phyloP scores from a whole-genome alignment of 1,284 basidiomycete genomes.

The Marasmius sp. region DNA sequence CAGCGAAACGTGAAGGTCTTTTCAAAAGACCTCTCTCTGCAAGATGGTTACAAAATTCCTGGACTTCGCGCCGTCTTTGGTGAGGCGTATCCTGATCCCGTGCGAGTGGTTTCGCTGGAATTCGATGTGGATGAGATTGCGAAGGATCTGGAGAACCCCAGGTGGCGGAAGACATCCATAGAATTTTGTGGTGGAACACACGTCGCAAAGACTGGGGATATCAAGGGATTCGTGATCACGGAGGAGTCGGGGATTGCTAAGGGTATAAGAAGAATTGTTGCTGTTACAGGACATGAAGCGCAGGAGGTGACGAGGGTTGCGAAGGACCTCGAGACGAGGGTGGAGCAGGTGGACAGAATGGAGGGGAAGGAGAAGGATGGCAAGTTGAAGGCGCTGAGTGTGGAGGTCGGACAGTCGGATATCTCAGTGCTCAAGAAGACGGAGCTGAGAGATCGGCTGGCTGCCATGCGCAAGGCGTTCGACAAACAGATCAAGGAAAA shows the following conservation, averaged over 20 bases:
- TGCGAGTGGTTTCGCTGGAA: conserved; percentile 91
- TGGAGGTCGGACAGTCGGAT: conserved; percentile 89
- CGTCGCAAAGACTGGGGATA: conserved; percentile 92
- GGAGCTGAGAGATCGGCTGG: conserved; percentile 76
- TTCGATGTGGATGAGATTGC: conserved; percentile 86
- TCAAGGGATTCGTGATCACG: conserved; percentile 92
- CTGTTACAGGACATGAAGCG: conserved; percentile 94
- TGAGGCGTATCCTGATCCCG: conserved; percentile 96
- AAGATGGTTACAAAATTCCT: conserved; percentile 83
- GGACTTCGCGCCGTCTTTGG: conserved; percentile 97
- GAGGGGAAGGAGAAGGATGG: conserved; percentile 84
- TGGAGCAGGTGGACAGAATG: conserved; percentile 66
- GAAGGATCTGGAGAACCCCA: conserved; percentile 82
- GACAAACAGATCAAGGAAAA: conserved; percentile 86
- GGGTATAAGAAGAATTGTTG: conserved; percentile 92
- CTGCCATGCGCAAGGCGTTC: conserved; percentile 76
- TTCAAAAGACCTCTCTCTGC: conserved; percentile 85
- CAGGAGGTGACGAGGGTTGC: conserved; percentile 77
- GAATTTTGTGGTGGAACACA: conserved; percentile 99
- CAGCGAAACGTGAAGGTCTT: conserved; percentile 86
- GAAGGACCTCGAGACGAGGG: conserved; percentile 60
- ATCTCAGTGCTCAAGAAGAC: conserved; percentile 87
- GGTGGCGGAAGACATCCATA: conserved; percentile 89
- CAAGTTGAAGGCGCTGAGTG: conserved; percentile 78
- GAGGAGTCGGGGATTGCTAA: conserved; percentile 98